phyloP scores from a whole-genome alignment of 768 basidiomycete species.

The Kwoniella dendrophila region DNA sequence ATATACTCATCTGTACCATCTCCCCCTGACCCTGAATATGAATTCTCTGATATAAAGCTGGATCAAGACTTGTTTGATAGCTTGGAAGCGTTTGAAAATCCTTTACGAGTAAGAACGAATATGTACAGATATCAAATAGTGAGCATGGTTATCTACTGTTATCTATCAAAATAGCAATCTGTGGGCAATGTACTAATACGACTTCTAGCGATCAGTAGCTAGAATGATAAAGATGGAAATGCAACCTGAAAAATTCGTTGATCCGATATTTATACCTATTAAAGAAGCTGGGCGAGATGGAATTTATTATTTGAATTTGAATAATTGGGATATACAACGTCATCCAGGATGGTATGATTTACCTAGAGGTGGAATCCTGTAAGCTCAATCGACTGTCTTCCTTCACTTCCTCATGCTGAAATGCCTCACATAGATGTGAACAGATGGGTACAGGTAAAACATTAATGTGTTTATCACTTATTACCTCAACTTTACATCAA shows the following conservation, averaged over 20 bases:
- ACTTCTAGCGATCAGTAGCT: constrained; percentile 33
- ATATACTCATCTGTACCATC: constrained; percentile 43
- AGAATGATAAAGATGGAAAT: constrained; percentile 47
- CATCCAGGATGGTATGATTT: constrained; percentile 46
- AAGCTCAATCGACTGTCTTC: constrained; percentile 12
- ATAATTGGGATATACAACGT: constrained; percentile 41
- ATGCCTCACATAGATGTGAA: constrained; percentile 42
- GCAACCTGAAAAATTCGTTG: constrained; percentile 30
- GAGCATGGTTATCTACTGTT: not conserved
- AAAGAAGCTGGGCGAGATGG: constrained; percentile 32
- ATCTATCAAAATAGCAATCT: not conserved
- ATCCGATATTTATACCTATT: constrained; percentile 39
- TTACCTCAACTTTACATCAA: constrained; percentile 42
- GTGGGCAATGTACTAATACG: no score
- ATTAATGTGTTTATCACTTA: constrained; percentile 51
- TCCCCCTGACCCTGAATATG: constrained; percentile 19
- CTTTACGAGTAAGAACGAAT: constrained; percentile 26
- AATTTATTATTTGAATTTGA: constrained; percentile 37
- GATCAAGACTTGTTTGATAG: constrained; percentile 28
- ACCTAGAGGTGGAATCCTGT: constrained; percentile 49
- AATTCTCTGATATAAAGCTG: not conserved
- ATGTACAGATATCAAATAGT: constrained; percentile 43
- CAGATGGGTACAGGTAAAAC: constrained; percentile 57
- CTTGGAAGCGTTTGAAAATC: constrained; percentile 24
- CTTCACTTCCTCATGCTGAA: not conserved